Evolutionary conservation across 768 basidiomycete genomes (phyloP), one percentile per base, ranked within the genome.

Genomic region (Boletus tomentosulus): DNA sequence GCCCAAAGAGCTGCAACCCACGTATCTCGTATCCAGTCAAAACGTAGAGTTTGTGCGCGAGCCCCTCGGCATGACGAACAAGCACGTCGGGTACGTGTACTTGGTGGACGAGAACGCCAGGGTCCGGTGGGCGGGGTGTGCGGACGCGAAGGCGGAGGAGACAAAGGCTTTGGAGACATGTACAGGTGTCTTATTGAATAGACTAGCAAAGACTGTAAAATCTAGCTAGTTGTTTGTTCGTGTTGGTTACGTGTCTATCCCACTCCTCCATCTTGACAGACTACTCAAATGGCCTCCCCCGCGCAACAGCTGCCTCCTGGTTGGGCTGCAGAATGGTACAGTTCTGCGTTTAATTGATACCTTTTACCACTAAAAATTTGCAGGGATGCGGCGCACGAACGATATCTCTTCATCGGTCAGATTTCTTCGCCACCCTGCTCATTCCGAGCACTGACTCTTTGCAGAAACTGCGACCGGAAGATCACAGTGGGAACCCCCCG

Each of bases 81-180:
- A 85, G 66, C 85, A 89, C 63, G 81, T 98, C 30, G 96, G 95
- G 19, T 97, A 96, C 65, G 86, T 95, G 13, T 98, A 88, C 64
- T 76, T 98, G 12, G 82, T 98, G 27, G 96, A 98, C 65, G 81
- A 86, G 68, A 83, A 90, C 55, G 67, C 85, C 56, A 89, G 84
- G 68, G 81, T 98, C 45, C 81, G 96, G 19, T 98, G 96, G 96
- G 95, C 88, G 1, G 96, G 84, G 10, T 89, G 92, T 59, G 92
- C 87, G 7, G 89, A 91, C 61, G 90, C 94, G 0, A 87, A 81
- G 55, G 64, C 69, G 3, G 84, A 90, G 55, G 95, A 98, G 68
- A 74, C 79, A 3, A 73, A 80, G 52, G 79, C 84, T 12, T 71
- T 97, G 50, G 76, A 86, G 67, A 83, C 73, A 38, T 92, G 90